Percentiles rank a stretch among this genome's conserved stretches.
These are phyloP conservation scores for Echria macrotheca DNA, from an alignment of 495 filamentous ascomycete genomes.

Conservation along the genomic window DNA sequence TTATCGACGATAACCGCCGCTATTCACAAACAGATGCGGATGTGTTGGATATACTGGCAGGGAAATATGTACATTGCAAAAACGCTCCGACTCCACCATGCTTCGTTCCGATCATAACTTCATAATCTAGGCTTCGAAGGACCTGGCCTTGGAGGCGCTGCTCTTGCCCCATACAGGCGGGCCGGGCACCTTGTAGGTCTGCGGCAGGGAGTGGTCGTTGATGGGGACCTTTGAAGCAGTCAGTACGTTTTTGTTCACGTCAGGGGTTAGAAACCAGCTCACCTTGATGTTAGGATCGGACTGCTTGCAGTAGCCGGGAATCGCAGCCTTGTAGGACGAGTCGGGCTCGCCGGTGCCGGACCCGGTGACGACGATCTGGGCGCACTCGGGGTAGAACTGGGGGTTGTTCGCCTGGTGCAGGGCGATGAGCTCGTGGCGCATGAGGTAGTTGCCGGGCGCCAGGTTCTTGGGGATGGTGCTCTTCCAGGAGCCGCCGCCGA, in stretches of 20 bases:
- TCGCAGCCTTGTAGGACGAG: constrained; percentile 38
- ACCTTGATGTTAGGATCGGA: constrained; percentile 48
- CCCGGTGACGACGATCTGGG: constrained; percentile 49
- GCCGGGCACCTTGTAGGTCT: constrained; percentile 25
- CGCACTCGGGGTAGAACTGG: constrained; percentile 59
- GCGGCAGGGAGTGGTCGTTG: constrained; percentile 21
- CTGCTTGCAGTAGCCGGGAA: constrained; percentile 48
- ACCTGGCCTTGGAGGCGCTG: constrained; percentile 7
- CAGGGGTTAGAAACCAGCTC: constrained; percentile 4
- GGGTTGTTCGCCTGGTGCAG: constrained; percentile 56
- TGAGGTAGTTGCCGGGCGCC: constrained; percentile 53
- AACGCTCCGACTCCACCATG: neutral
- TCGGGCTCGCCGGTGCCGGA: constrained; percentile 41
- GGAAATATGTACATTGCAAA: neutral
- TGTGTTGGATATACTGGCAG: no score
- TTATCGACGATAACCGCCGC: no score
- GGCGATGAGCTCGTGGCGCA: constrained; percentile 55
- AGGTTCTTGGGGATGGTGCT: constrained; percentile 46
- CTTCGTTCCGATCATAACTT: no score
- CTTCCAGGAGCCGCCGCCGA: constrained; percentile 48
- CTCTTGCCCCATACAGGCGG: constrained; percentile 24
- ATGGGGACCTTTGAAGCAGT: constrained; percentile 17
- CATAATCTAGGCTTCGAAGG: no score
- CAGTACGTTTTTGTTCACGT: neutral
- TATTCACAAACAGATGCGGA: no score